These are phyloP conservation scores for Pseudogymnoascus verrucosus DNA, from an alignment of 2,329 filamentous ascomycete species.

Conservation along the genomic window DNA sequence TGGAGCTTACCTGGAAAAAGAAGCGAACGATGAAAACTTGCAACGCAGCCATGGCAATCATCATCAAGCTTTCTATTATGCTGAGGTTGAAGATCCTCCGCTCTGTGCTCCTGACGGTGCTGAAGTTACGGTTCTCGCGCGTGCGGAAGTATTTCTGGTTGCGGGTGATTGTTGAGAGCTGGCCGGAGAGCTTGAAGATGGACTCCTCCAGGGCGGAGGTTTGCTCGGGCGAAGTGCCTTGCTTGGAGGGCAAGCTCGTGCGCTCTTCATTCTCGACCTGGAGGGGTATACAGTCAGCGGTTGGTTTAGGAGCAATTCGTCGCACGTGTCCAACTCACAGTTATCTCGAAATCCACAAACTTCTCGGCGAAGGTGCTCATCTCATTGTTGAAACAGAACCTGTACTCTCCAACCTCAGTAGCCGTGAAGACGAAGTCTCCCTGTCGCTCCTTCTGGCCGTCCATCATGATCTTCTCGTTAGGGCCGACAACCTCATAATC, in stretches of 20 bases:
- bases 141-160: slow-evolving; percentile 99
- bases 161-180: slow-evolving; percentile 86
- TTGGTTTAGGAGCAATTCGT: neutral
- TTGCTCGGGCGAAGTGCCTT: slow-evolving; percentile 82
- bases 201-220: slow-evolving; percentile 85
- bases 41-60: slow-evolving; percentile 88
- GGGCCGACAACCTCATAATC: slow-evolving; percentile 86
- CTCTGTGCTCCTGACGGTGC: slow-evolving; percentile 94
- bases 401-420: slow-evolving; percentile 78
- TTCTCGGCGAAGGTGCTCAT: slow-evolving; percentile 98
- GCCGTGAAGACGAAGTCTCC: slow-evolving; percentile 98
- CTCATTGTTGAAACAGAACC: slow-evolving; percentile 97
- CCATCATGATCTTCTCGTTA: slow-evolving; percentile 69
- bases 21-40: slow-evolving; percentile 97
- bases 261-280: slow-evolving; percentile 87
- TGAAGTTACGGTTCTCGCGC: slow-evolving; percentile 97
- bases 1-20: slow-evolving; percentile 76
- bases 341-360: slow-evolving; percentile 94
- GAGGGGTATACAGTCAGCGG: neutral
- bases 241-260: slow-evolving; percentile 76
- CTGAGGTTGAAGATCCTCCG: slow-evolving; percentile 95
- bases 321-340: slow-evolving; percentile 47
- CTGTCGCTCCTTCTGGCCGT: slow-evolving; percentile 85
- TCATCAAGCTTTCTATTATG: slow-evolving; percentile 82
- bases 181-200: slow-evolving; percentile 87